Evolutionary conservation across 495 filamentous ascomycete species (phyloP).

Genomic region (Evernia prunastri): DNA sequence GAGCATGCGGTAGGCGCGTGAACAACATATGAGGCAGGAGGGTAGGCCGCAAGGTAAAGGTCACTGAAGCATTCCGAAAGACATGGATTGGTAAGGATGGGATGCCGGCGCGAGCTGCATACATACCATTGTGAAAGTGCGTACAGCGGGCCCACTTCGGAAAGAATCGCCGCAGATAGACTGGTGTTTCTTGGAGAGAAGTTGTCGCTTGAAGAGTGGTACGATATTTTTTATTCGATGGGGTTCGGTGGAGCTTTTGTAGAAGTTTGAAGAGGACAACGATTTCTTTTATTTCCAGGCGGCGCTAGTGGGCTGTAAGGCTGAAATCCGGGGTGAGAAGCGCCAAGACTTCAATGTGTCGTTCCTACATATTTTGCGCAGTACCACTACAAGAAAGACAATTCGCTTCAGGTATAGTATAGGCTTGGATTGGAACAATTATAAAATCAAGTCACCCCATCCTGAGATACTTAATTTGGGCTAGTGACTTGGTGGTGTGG

Average conservation of each 20-base stretch:
- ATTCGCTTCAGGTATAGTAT: background rate
- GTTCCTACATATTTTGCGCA: background rate
- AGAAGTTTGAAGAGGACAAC: slow-evolving; percentile 20
- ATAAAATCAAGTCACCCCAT: background rate
- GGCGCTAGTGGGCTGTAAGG: slow-evolving; percentile 14
- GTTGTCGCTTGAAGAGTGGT: background rate
- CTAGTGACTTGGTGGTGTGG: background rate
- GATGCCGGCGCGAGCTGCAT: slow-evolving; percentile 1
- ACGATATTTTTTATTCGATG: background rate
- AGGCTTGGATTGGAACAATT: background rate
- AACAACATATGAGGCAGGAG: background rate
- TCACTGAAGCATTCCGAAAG: background rate
- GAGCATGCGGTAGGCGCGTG: too few species aligned
- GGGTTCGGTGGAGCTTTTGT: background rate
- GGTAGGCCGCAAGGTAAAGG: background rate
- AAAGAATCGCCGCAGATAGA: background rate
- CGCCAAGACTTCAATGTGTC: background rate
- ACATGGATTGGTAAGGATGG: background rate
- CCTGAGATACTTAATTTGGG: background rate
- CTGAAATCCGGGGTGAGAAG: slow-evolving; percentile 6
- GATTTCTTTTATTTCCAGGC: slow-evolving; percentile 12
- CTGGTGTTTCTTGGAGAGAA: background rate
- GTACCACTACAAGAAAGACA: accelerated
- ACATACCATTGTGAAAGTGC: slow-evolving; percentile 11
- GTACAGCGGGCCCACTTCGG: background rate